Percentiles rank a stretch among this genome's conserved stretches.
Evolutionary conservation across 257 asterid genomes (phyloP).

Genomic region (Ajuga chamaepitys): DNA sequence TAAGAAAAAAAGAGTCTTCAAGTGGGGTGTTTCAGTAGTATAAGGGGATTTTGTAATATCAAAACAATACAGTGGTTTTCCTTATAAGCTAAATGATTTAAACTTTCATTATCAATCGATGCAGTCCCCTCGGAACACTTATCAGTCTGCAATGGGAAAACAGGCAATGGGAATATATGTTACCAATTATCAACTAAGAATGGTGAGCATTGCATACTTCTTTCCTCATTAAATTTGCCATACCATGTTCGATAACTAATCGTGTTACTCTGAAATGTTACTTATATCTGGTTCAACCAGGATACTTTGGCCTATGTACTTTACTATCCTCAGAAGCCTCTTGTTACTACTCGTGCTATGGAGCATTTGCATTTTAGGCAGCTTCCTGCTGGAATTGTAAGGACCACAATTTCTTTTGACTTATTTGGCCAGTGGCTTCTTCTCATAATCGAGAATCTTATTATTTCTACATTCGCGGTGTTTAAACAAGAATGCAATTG

Average conservation of each 20-base stretch:
- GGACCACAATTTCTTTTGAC: background rate
- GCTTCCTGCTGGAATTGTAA: constrained; percentile 80
- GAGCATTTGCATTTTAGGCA: constrained; percentile 94
- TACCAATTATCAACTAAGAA: constrained; percentile 72
- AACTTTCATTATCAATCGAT: background rate
- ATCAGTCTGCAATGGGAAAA: constrained; percentile 95
- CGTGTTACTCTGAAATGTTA: background rate
- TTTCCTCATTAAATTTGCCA: background rate
- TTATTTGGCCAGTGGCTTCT: background rate
- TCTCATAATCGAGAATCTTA: constrained; percentile 27
- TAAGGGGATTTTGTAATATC: too few species aligned
- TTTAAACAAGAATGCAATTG: constrained; percentile 63
- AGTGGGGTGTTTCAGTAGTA: too few species aligned
- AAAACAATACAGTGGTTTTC: too few species aligned
- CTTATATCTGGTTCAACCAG: constrained; percentile 21
- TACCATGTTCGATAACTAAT: background rate
- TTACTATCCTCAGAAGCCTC: constrained; percentile 86
- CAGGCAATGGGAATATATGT: constrained; percentile 92
- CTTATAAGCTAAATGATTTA: background rate
- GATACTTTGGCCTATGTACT: constrained; percentile 81
- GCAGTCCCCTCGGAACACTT: constrained; percentile 96
- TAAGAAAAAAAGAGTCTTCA: too few species aligned
- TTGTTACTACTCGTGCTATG: constrained; percentile 87
- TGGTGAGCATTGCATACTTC: constrained; percentile 30
- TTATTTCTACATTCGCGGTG: constrained; percentile 35